These are phyloP conservation scores for Penicillium tannophilum DNA, from an alignment of 495 filamentous ascomycete genomes.

Conservation along the genomic window DNA sequence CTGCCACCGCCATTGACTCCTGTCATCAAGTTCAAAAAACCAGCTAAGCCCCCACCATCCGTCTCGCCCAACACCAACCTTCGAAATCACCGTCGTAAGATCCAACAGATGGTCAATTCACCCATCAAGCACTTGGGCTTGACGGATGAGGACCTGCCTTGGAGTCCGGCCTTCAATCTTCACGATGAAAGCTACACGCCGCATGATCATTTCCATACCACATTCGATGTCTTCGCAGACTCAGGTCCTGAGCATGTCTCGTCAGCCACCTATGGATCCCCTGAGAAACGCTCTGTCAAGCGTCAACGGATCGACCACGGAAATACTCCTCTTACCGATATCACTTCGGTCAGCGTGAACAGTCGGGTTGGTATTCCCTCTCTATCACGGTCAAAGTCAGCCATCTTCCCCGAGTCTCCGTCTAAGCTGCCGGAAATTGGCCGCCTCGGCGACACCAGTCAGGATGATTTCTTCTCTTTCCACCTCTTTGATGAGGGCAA, in stretches of 20 bases:
- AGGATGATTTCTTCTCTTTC: conserved; percentile 64
- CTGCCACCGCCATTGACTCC: conserved; percentile 85
- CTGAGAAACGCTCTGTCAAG: conserved; percentile 71
- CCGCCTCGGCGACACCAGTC: conserved; percentile 57
- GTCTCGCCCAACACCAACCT: conserved; percentile 94
- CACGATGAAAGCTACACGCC: conserved; percentile 56
- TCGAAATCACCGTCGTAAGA: conserved; percentile 84
- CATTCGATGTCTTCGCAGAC: conserved; percentile 77
- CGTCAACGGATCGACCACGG: conserved; percentile 57
- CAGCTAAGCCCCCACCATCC: conserved; percentile 78
- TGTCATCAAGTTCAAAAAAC: conserved; percentile 80
- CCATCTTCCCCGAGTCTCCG: conserved; percentile 51
- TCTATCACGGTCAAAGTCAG: conserved; percentile 41
- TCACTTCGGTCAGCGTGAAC: conserved; percentile 57
- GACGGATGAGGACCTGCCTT: conserved; percentile 63
- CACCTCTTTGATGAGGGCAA: conserved; percentile 58
- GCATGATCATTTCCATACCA: conserved; percentile 49
- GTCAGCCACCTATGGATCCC: conserved; percentile 66
- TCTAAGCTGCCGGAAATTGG: conserved; percentile 53
- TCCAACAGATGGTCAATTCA: conserved; percentile 86
- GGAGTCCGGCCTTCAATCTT: conserved; percentile 78
- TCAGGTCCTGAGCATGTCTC: conserved; percentile 47
- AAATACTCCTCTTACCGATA: conserved; percentile 62
- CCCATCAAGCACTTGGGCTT: conserved; percentile 73
- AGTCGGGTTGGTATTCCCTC: conserved; percentile 45